Percentiles rank a stretch among this genome's conserved stretches.
phyloP scores from a whole-genome alignment of 75 land plant species.

The Pseudotsuga menziesii region DNA sequence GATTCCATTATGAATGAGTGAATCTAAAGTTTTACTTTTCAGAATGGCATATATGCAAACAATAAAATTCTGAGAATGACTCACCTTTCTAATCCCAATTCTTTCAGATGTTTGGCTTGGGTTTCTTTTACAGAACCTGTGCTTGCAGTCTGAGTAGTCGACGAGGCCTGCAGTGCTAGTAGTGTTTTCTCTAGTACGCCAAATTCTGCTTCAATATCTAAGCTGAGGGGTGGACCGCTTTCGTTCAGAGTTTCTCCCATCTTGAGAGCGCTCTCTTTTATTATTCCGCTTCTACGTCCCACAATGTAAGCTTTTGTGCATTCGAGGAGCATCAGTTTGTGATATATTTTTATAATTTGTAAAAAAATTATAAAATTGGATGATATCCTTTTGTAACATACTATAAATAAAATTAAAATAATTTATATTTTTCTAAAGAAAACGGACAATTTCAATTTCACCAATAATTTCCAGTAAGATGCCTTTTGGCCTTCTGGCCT shows the following conservation, averaged over 20 bases:
- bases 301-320: not conserved
- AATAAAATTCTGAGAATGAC: not conserved
- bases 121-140: not conserved
- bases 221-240: not conserved
- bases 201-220: constrained; percentile 2
- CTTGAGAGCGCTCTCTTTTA: not conserved
- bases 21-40: not conserved
- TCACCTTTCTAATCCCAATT: constrained; percentile 39
- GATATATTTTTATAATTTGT: too few species aligned
- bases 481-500: too few species aligned
- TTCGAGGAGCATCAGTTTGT: too few species aligned
- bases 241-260: not conserved
- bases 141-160: too few species aligned
- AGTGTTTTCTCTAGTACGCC: not conserved
- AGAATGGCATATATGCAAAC: not conserved
- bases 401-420: too few species aligned
- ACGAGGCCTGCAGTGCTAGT: too few species aligned
- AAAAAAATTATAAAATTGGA: too few species aligned
- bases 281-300: not conserved
- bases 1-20: not conserved
- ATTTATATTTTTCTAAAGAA: too few species aligned
- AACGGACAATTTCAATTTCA: too few species aligned
- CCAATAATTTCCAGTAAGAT: too few species aligned
- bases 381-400: too few species aligned
- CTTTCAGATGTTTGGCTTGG: constrained; percentile 17